Base-by-base conservation (phyloP, 768 basidiomycete species). In the Naganishia vaughanmartiniae region DNA sequence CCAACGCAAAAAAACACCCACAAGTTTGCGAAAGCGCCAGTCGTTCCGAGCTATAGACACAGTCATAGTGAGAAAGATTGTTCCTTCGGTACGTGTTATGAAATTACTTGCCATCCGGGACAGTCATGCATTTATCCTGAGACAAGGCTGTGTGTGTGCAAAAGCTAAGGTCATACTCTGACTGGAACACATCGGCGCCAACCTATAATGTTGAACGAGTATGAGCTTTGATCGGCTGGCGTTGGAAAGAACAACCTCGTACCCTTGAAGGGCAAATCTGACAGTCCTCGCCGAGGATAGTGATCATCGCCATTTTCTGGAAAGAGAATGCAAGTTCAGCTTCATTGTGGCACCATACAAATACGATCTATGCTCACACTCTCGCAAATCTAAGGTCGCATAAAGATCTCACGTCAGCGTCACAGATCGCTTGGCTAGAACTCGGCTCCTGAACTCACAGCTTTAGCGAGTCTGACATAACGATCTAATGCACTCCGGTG, bases 11-110 rank as follows among this genome's bases (percentile, higher is more conserved):
- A 70, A 34, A 7, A 75, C 72, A 17, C 76, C 57, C 4, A 78
- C 77, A 67, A 78, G 78, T 26, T 75, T 73, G 12, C 66, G 54
- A 65, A 80, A 80, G 7, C 79, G 69, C 79, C 79, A 80, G 66
- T 80, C 79, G 9, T 74, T 65, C 19, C 55, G 42, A 26, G 60
- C 60, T 63, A 34, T 9, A 31, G 2, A 26, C 7, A 7, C 48
- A 24, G 4, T n/a, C 5, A 28, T 10, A 33, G 30, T n/a, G 12
- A 42, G 28, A n/a, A 63, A 6, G 11, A 30, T 14, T 4, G 1
- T 14, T 21, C 30, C 1, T 28, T 26, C 34, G 17, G 7, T 36
- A 56, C 21, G 55, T 3, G 33, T 4, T 28, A 4, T 12, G 42
- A 28, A 19, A 54, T 6, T n/a, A 45, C 39, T 51, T 58, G 9